These are phyloP conservation scores for Aspergillus tamarii DNA, from an alignment of 2,329 filamentous ascomycete genomes.

Conservation along the genomic window DNA sequence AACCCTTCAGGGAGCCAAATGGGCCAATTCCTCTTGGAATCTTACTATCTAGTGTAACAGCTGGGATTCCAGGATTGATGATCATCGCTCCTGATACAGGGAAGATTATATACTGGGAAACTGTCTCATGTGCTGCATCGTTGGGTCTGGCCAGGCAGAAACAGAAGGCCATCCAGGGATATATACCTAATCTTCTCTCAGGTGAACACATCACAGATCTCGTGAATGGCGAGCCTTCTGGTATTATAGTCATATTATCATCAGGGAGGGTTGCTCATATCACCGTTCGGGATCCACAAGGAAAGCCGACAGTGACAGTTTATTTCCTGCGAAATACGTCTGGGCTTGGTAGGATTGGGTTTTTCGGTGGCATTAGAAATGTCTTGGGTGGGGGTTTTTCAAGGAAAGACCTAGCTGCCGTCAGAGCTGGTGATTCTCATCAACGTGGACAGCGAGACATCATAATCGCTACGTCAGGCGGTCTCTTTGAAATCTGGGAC, in stretches of 20 bases:
- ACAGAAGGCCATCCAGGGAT: conserved; percentile 75
- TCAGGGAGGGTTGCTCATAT: conserved; percentile 85
- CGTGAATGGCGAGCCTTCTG: conserved; percentile 81
- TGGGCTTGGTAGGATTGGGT: conserved; percentile 56
- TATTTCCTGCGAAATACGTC: conserved; percentile 72
- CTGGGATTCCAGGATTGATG: conserved; percentile 82
- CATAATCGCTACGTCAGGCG: conserved; percentile 76
- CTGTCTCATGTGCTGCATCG: conserved; percentile 83
- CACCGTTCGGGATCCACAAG: conserved; percentile 82
- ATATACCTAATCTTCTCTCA: conserved; percentile 72
- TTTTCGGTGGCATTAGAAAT: conserved; percentile 80
- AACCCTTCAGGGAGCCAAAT: conserved; percentile 65
- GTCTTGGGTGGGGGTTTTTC: conserved; percentile 71
- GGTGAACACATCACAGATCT: conserved; percentile 79
- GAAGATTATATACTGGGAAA: conserved; percentile 93
- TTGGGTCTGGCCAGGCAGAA: conserved; percentile 82
- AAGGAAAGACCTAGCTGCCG: conserved; percentile 77
- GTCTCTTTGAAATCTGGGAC: conserved; percentile 81
- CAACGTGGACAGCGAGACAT: conserved; percentile 83
- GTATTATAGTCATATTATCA: conserved; percentile 83
- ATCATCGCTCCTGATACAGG: conserved; percentile 82
- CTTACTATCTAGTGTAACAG: conserved; percentile 77
- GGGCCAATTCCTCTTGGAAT: conserved; percentile 81
- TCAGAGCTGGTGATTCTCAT: conserved; percentile 71
- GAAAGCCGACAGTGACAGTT: conserved; percentile 76